Percentiles rank a stretch among this genome's conserved stretches.
These are phyloP conservation scores for Diacronema lutheri DNA, from an alignment of 78 protist species.

Conservation along the genomic window DNA sequence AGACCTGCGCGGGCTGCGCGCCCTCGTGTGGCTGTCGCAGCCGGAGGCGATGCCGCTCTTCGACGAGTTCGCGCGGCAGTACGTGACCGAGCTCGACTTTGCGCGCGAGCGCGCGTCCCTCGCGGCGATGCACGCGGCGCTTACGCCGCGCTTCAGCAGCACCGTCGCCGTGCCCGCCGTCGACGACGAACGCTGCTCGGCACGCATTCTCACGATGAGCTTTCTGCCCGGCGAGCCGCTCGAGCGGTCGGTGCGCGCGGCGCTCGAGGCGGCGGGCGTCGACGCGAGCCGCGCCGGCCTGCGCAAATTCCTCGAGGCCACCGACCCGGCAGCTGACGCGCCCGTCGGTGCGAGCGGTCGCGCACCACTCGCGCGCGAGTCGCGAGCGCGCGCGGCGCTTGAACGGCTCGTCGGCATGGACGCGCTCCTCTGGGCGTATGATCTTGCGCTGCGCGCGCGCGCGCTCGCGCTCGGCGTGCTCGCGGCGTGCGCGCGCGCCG, in stretches of 20 bases:
- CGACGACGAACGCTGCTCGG: background rate
- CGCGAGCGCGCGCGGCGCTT: no score
- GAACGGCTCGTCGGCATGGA: no score
- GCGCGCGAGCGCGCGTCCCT: background rate
- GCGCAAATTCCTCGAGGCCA: no score
- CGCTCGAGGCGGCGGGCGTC: background rate
- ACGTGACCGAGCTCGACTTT: constrained; percentile 45
- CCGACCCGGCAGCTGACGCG: no score
- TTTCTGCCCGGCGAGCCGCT: background rate
- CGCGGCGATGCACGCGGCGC: background rate
- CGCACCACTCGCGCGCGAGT: no score
- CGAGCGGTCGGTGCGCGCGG: background rate
- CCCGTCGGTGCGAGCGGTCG: no score
- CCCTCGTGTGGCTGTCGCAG: background rate
- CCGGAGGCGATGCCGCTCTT: constrained; percentile 37
- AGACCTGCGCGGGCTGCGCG: constrained; percentile 24
- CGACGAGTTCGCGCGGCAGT: constrained; percentile 37
- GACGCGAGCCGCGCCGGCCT: no score
- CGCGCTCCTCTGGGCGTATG: no score
- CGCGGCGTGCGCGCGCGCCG: background rate
- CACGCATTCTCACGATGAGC: background rate
- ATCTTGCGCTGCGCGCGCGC: no score
- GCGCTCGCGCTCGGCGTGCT: background rate
- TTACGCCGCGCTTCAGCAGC: background rate
- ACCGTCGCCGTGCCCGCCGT: background rate